Evolutionary conservation across 192 early-diverging fungal genomes (phyloP).

Genomic region (Phlyctochytrium arcticum): DNA sequence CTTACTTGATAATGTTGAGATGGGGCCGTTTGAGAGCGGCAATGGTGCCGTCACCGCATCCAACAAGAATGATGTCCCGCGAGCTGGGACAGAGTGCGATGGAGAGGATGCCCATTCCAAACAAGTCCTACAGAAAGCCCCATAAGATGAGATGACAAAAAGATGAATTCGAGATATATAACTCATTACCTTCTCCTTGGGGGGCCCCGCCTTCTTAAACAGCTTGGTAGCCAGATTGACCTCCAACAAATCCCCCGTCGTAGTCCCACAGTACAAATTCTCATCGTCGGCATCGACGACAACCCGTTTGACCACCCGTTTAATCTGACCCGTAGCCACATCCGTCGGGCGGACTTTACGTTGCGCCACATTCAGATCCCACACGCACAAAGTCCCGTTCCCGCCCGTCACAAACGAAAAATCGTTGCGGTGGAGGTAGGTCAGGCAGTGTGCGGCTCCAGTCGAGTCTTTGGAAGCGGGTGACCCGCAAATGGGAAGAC

Average conservation of each 20-base stretch:
- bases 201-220: slow-evolving; percentile 54
- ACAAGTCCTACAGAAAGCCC: slow-evolving; percentile 38
- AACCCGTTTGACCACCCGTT: slow-evolving; percentile 55
- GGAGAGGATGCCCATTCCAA: slow-evolving; percentile 51
- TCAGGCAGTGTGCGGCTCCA: slow-evolving; percentile 43
- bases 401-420: slow-evolving; percentile 52
- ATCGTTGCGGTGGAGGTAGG: slow-evolving; percentile 50
- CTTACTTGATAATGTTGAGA: slow-evolving; percentile 51
- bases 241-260: slow-evolving; percentile 55
- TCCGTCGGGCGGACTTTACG: slow-evolving; percentile 49
- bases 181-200: slow-evolving; percentile 47
- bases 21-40: slow-evolving; percentile 45
- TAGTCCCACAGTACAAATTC: slow-evolving; percentile 60
- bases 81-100: slow-evolving; percentile 36
- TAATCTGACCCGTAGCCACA: slow-evolving; percentile 54
- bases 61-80: slow-evolving; percentile 40
- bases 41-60: slow-evolving; percentile 55
- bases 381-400: slow-evolving; percentile 47
- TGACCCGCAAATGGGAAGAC: slow-evolving; percentile 50
- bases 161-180: too few species aligned
- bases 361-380: slow-evolving; percentile 48
- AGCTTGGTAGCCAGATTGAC: slow-evolving; percentile 44
- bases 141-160: background rate
- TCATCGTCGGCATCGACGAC: slow-evolving; percentile 47
- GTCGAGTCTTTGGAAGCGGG: slow-evolving; percentile 50